These are phyloP conservation scores for Fusarium sp. DNA, from an alignment of 2,329 filamentous ascomycete genomes.

Conservation along the genomic window DNA sequence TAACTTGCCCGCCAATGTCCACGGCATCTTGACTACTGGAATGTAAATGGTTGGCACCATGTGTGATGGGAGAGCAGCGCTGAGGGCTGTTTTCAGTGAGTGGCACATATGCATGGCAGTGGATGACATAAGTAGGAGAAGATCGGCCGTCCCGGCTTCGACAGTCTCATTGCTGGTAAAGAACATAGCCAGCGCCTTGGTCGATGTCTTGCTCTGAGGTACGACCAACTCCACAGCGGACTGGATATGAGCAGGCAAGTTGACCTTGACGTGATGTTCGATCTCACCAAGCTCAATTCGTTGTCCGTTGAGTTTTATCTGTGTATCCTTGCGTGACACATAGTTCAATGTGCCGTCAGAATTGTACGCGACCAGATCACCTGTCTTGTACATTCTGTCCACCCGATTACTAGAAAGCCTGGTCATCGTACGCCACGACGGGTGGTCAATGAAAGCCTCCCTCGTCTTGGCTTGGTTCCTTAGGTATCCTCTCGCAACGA, in stretches of 20 bases:
- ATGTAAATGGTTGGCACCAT: constrained; percentile 58
- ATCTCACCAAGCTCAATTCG: constrained; percentile 62
- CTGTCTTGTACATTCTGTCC: constrained; percentile 57
- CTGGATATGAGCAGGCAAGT: constrained; percentile 54
- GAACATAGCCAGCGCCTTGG: constrained; percentile 37
- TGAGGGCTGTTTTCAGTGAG: constrained; percentile 27
- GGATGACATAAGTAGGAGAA: constrained; percentile 24
- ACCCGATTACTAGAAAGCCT: not conserved
- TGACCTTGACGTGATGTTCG: constrained; percentile 56
- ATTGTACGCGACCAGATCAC: constrained; percentile 59
- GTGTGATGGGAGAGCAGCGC: constrained; percentile 43
- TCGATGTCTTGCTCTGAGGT: constrained; percentile 45
- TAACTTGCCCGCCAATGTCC: constrained; percentile 56
- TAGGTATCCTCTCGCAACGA: constrained; percentile 30
- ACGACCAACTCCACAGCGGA: constrained; percentile 61
- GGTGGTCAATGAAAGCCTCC: constrained; percentile 47
- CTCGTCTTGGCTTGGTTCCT: constrained; percentile 17
- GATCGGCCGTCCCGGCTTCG: not conserved
- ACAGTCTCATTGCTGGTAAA: constrained; percentile 12
- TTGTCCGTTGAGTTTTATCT: constrained; percentile 70
- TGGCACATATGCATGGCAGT: not conserved
- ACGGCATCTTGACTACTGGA: constrained; percentile 54
- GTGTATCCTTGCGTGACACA: constrained; percentile 66
- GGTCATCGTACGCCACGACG: constrained; percentile 56
- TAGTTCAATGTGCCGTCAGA: constrained; percentile 56